phyloP scores from a whole-genome alignment of 73 alveolate species.

The Paraurostyla sp. region DNA sequence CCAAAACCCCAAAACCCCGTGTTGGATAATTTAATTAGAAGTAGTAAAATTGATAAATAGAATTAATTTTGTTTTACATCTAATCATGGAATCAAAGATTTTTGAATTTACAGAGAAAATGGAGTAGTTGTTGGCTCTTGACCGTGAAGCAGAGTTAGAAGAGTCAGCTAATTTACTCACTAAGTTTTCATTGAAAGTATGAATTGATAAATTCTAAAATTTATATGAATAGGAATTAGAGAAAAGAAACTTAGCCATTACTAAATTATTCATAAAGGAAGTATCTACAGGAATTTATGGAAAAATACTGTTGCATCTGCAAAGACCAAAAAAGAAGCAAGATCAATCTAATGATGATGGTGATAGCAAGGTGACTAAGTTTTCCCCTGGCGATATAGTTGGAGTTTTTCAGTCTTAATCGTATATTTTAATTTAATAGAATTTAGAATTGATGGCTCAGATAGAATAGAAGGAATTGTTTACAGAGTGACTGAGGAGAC shows the following conservation, averaged over 20 bases:
- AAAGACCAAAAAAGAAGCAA: slow-evolving; percentile 75
- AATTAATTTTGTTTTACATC: no score
- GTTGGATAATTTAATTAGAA: no score
- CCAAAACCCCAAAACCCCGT: slow-evolving; percentile 4
- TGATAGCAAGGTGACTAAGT: slow-evolving; percentile 70
- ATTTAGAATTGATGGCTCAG: slow-evolving; percentile 80
- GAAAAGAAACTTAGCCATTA: slow-evolving; percentile 83
- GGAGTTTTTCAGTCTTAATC: slow-evolving; percentile 73
- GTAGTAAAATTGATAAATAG: neutral
- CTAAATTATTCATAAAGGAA: slow-evolving; percentile 80
- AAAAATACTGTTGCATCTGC: slow-evolving; percentile 79
- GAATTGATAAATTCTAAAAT: neutral
- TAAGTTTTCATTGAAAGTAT: slow-evolving; percentile 44
- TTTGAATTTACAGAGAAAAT: slow-evolving; percentile 36
- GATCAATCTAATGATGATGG: neutral
- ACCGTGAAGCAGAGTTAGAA: slow-evolving; percentile 65
- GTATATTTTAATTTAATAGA: slow-evolving; percentile 51
- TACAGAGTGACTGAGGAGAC: slow-evolving; percentile 79
- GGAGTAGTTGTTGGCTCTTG: slow-evolving; percentile 55
- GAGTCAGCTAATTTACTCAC: slow-evolving; percentile 50
- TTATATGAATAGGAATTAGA: slow-evolving; percentile 79
- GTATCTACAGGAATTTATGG: slow-evolving; percentile 86
- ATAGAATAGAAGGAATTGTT: slow-evolving; percentile 84
- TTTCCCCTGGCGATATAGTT: slow-evolving; percentile 93
- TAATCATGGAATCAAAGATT: slow-evolving; percentile 51